Conservation (phyloP, 352 stramenopile genomes). For the Phytophthora fragariae region DNA sequence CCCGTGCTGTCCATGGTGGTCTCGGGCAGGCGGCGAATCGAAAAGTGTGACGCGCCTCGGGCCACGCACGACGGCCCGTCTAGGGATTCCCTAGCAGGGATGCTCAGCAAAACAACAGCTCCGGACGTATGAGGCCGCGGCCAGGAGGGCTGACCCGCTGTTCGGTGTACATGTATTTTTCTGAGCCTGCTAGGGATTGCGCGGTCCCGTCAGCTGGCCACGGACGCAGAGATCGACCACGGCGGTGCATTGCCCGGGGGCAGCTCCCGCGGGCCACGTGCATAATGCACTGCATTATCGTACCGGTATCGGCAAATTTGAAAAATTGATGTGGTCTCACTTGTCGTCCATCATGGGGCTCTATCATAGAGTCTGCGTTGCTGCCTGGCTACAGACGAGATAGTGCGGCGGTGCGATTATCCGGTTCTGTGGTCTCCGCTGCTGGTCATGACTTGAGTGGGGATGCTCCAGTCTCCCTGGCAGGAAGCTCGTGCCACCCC, state of each 20-base stretch:
- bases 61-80: constrained; percentile 17
- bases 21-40: constrained; percentile 19
- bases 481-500: too few species aligned
- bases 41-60: constrained; percentile 26
- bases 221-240: constrained; percentile 23
- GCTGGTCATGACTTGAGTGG: too few species aligned
- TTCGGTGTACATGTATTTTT: too few species aligned
- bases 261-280: too few species aligned
- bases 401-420: not conserved
- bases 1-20: constrained; percentile 81
- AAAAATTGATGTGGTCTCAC: constrained; percentile 16
- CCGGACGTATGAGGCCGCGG: not conserved
- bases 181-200: constrained; percentile 2
- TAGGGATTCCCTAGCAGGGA: not conserved
- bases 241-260: too few species aligned
- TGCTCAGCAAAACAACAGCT: not conserved
- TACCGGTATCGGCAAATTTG: not conserved
- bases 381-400: not conserved
- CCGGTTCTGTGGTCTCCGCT: too few species aligned
- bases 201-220: constrained; percentile 22
- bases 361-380: too few species aligned
- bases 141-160: too few species aligned
- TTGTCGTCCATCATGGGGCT: constrained; percentile 10
- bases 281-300: too few species aligned
- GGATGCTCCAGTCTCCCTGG: constrained; percentile 1